Evolutionary conservation across 805 yeast species (phyloP).

Genomic region (Cyberlindnera maclurae): DNA sequence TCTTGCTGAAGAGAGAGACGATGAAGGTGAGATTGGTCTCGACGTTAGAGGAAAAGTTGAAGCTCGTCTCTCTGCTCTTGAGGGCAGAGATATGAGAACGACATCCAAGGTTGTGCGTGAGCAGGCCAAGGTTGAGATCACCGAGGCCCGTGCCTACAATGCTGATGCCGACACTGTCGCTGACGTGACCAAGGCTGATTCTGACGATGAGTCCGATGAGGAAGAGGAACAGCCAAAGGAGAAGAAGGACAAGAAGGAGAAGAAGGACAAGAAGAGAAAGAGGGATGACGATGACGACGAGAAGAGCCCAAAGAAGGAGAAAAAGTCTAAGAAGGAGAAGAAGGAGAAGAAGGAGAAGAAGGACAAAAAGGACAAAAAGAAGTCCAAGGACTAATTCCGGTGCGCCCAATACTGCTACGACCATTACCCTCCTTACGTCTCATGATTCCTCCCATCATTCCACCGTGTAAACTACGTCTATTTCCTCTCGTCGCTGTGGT

Average conservation of each 20-base stretch:
- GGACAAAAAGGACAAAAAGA: constrained; percentile 16
- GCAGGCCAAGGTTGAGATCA: constrained; percentile 78
- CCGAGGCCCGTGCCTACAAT: constrained; percentile 83
- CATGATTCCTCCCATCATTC: neutral
- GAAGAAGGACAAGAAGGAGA: constrained; percentile 28
- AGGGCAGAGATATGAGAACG: constrained; percentile 94
- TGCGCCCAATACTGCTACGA: neutral
- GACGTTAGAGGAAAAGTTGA: constrained; percentile 91
- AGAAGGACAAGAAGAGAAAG: constrained; percentile 30
- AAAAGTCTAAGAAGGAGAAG: constrained; percentile 17
- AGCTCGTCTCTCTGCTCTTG: constrained; percentile 86
- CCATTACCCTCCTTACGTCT: neutral
- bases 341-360: constrained; percentile 16
- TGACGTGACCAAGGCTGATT: constrained; percentile 27
- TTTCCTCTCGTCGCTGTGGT: neutral
- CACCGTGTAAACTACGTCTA: neutral
- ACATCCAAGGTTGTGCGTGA: constrained; percentile 77
- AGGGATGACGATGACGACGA: constrained; percentile 30
- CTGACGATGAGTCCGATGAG: constrained; percentile 32
- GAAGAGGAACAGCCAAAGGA: constrained; percentile 32
- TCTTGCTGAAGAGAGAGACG: constrained; percentile 93
- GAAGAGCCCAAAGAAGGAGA: constrained; percentile 25
- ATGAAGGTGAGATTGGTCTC: constrained; percentile 88
- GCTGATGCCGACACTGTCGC: constrained; percentile 84
- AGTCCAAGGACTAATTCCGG: constrained; percentile 11